Conservation (phyloP, 2,329 filamentous ascomycete genomes). For the Penicillium brevicompactum region DNA sequence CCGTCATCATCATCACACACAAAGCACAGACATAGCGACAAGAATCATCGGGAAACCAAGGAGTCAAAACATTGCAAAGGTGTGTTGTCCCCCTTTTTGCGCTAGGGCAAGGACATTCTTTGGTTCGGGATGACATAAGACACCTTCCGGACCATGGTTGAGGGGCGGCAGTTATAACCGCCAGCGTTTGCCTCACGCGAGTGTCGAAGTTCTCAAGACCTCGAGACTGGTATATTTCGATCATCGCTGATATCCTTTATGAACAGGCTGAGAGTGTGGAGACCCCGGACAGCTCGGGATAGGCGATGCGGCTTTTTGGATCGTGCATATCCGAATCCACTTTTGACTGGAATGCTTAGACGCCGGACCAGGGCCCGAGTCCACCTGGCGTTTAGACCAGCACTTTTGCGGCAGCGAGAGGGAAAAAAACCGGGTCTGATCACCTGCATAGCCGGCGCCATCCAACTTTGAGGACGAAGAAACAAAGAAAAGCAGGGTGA, state of each 20-base stretch:
- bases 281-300: constrained; percentile 6
- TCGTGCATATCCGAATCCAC: constrained; percentile 27
- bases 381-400: constrained; percentile 25
- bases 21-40: no score
- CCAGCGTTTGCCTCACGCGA: background rate
- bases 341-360: constrained; percentile 36
- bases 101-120: background rate
- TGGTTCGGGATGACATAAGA: constrained; percentile 13
- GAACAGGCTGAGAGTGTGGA: constrained; percentile 6
- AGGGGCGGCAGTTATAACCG: constrained; percentile 3
- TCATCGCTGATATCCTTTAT: background rate
- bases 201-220: background rate
- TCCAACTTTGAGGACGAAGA: constrained; percentile 14
- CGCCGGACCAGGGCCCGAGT: constrained; percentile 30
- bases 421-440: constrained; percentile 29
- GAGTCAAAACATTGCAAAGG: background rate
- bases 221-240: background rate
- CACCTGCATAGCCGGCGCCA: constrained; percentile 41
- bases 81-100: background rate
- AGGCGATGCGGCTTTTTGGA: constrained; percentile 23
- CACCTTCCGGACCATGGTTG: background rate
- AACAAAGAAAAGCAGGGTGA: background rate
- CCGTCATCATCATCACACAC: background rate
- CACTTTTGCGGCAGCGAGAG: constrained; percentile 2
- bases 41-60: no score